Base-by-base conservation (phyloP, 2,329 filamentous ascomycete species). In the Trichoderma atroviride region DNA sequence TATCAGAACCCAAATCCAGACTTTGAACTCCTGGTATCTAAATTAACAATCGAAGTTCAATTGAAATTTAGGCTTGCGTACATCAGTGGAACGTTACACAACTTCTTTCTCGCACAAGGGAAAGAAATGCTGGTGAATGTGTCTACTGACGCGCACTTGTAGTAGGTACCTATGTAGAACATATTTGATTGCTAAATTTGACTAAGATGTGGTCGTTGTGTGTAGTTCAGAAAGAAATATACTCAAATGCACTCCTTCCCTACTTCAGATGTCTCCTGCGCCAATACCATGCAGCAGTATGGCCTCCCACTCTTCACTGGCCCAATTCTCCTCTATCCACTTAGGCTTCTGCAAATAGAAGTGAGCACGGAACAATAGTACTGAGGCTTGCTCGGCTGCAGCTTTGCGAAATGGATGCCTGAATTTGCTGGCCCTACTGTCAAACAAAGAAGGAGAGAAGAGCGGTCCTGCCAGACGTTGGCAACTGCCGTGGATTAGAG, bases 401-500 rank as follows among this genome's bases (percentile, higher is more conserved):
- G 33, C 19, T 56, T 50, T 56, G 61, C 22, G 2, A 31, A 24
- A n/a, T 64, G 4, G 50, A 22, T 64, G 61, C 61, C 61, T 64
- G 61, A 64, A 43, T 35, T 37, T 67, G 53, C 33, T 22, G 53
- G 40, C 40, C 29, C 19, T 5, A 6, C 5, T 22, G 37, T n/a
- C 50, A 37, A 19, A 22, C 50, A 56, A 56, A 33, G n/a, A 24
- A 29, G 1, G 13, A 33, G 27, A 40, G 43, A 68, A 68, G 43
- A 33, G 16, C 43, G 33, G 29, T 5, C 29, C n/a, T 35, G 56
- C 19, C 43, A 50, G 57, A 43, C 57, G 43, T 55, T 35, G 33
- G 29, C 65, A 55, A 47, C 50, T 60, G 65, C 65, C 27, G 24
- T 55, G 57, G 61, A 5, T 61, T 47, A 68, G 27, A 14, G 33